Base-by-base conservation (phyloP, 2,329 filamentous ascomycete species). In the Trichoderma sp. region DNA sequence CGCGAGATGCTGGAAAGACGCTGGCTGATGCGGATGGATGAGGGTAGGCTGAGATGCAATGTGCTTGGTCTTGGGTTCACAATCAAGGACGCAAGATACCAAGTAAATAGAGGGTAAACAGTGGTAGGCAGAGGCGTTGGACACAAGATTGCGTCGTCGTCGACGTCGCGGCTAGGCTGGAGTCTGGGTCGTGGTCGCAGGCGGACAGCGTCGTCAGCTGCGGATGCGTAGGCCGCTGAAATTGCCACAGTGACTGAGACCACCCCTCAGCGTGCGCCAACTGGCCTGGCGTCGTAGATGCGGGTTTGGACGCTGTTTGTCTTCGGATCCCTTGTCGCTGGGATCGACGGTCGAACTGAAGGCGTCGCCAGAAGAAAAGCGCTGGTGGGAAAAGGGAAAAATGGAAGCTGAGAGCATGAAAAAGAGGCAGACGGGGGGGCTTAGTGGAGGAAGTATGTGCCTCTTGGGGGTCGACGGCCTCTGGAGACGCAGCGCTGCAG, bases 191-290 rank as follows among this genome's bases (percentile, higher is more conserved):
- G 70, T 70, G 52, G 70, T 73, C 65, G 72, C 70, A 68, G 52
- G 54, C 54, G 42, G 69, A 68, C 60, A 73, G 73, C 70, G 71
- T 76, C 72, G 74, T 73, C 72, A 76, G 75, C 71, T 71, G 71
- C 57, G 71, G 71, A 70, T 74, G 70, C 70, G 71, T 73, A 75
- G 70, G 68, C 74, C 67, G 71, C 68, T 56, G 54, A 70, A 68
- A 67, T 69, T 68, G 67, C 67, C 67, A 69, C 67, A 67, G 67
- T 45, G 67, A 67, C 64, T 67, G 67, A 63, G 52, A 48, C 48
- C 67, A 67, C 67, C 67, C 67, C 67, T 68, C 67, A 59, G 52
- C 54, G 54, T 65, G 50, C 61, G 56, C 45, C 60, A 58, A 64
- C 39, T 52, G 32, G 59, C 13, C 25, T 19, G 37, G 48, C 27